These are phyloP conservation scores for Nemania serpens DNA, from an alignment of 2,329 filamentous ascomycete species.

Conservation along the genomic window DNA sequence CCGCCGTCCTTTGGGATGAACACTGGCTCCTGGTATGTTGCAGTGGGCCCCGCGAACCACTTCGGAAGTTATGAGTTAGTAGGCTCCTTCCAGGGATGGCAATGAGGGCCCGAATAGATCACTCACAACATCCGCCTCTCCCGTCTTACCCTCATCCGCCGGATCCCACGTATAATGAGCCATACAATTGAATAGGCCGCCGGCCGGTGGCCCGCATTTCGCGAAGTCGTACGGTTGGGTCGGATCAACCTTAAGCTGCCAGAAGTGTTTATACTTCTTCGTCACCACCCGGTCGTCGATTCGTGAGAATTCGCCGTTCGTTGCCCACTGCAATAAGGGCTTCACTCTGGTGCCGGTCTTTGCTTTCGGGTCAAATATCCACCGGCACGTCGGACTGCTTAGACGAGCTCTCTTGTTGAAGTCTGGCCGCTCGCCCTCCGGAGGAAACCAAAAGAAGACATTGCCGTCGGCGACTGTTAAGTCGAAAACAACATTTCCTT, in stretches of 20 bases:
- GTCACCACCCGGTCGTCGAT: constrained; percentile 54
- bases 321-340: constrained; percentile 45
- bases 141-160: constrained; percentile 32
- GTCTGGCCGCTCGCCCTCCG: constrained; percentile 39
- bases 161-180: constrained; percentile 50
- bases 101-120: background rate
- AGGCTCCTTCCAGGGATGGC: background rate
- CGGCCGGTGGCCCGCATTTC: constrained; percentile 49
- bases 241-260: constrained; percentile 48
- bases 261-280: constrained; percentile 52
- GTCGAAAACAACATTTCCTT: constrained; percentile 51
- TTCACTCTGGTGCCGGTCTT: constrained; percentile 45
- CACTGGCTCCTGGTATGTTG: constrained; percentile 57
- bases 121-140: constrained; percentile 42
- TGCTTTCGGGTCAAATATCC: constrained; percentile 46
- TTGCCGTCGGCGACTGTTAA: constrained; percentile 50
- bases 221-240: constrained; percentile 50
- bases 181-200: constrained; percentile 52
- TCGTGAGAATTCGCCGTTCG: constrained; percentile 55
- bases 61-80: constrained; percentile 1
- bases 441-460: constrained; percentile 53
- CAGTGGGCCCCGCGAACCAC: constrained; percentile 51
- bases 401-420: constrained; percentile 42
- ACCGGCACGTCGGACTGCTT: constrained; percentile 47
- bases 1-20: constrained; percentile 53